Percentiles rank a stretch among this genome's conserved stretches.
Conservation (phyloP, 2,329 filamentous ascomycete genomes). For the Neofusicoccum umdonicola region DNA sequence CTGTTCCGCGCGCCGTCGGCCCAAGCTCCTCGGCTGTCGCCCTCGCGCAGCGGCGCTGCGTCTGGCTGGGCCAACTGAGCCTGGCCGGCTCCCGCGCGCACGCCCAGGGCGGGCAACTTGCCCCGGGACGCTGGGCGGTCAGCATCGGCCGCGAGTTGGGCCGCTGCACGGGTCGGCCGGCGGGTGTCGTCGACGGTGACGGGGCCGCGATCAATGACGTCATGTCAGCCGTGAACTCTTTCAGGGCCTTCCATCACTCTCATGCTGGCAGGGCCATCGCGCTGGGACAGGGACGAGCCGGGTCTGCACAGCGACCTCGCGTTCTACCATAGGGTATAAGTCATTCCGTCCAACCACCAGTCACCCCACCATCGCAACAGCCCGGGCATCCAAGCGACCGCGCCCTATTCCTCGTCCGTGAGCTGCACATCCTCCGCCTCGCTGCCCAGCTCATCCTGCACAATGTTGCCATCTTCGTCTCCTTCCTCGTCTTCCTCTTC, state of each 20-base stretch:
- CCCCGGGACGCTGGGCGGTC: background rate
- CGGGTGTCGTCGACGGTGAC: no score
- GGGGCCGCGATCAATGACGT: background rate
- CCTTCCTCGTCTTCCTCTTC: slow-evolving; percentile 32
- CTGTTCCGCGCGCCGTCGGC: background rate
- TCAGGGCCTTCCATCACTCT: background rate
- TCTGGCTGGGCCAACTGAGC: no score
- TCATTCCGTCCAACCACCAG: background rate
- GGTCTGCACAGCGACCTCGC: background rate
- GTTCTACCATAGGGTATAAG: slow-evolving; percentile 2
- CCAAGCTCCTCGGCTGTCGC: background rate
- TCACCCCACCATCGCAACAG: background rate
- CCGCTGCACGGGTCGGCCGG: no score
- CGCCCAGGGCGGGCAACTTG: background rate
- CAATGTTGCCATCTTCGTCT: slow-evolving; percentile 28
- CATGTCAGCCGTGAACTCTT: background rate
- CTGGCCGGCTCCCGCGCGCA: background rate
- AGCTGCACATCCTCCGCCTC: slow-evolving; percentile 18
- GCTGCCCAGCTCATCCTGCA: slow-evolving; percentile 16
- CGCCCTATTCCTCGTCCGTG: background rate
- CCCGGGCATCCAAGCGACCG: background rate
- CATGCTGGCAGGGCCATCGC: background rate
- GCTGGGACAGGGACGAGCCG: no score
- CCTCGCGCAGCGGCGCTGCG: no score
- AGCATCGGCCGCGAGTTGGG: background rate